Evolutionary conservation across 2,329 filamentous ascomycete species (phyloP).

Genomic region (Penicillium oxalicum): DNA sequence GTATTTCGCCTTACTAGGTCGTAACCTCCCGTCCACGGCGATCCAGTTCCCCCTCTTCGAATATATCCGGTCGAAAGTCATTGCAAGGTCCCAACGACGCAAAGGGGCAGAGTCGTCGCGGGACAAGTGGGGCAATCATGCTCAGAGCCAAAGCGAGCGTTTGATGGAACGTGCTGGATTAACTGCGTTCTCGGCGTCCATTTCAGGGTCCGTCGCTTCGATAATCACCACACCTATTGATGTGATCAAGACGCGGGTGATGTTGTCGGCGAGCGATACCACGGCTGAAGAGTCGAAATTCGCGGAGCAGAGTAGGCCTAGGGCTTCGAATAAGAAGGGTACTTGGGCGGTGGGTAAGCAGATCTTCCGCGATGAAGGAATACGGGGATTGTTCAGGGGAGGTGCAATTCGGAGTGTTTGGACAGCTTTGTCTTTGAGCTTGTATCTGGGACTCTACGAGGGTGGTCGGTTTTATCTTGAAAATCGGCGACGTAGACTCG

Average conservation of each 20-base stretch:
- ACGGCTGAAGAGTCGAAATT: not conserved
- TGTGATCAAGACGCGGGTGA: conserved; percentile 83
- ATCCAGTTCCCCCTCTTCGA: conserved; percentile 88
- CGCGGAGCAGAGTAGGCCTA: conserved; percentile 10
- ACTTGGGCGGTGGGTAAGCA: conserved; percentile 58
- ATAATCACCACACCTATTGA: conserved; percentile 83
- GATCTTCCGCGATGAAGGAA: conserved; percentile 61
- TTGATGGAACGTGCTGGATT: conserved; percentile 63
- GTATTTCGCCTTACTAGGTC: conserved; percentile 72
- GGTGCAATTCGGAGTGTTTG: conserved; percentile 66
- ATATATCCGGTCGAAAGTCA: conserved; percentile 54
- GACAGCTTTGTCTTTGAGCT: conserved; percentile 74
- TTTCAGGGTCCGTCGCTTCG: conserved; percentile 68
- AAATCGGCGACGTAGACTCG: conserved; percentile 18
- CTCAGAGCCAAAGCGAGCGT: conserved; percentile 15
- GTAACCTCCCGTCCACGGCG: conserved; percentile 82
- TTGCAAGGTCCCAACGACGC: conserved; percentile 36
- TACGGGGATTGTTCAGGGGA: conserved; percentile 68
- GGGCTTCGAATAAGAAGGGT: conserved; percentile 28
- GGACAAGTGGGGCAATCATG: conserved; percentile 1
- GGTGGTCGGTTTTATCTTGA: conserved; percentile 61
- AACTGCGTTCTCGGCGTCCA: conserved; percentile 67
- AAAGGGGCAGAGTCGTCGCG: conserved; percentile 11
- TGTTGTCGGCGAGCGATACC: conserved; percentile 57
- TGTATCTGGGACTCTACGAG: conserved; percentile 85